A percentile compares a stretch with the other conserved stretches of the same genome.
Conservation (phyloP, 139 green algal genomes). For the Nannochloris sp. region DNA sequence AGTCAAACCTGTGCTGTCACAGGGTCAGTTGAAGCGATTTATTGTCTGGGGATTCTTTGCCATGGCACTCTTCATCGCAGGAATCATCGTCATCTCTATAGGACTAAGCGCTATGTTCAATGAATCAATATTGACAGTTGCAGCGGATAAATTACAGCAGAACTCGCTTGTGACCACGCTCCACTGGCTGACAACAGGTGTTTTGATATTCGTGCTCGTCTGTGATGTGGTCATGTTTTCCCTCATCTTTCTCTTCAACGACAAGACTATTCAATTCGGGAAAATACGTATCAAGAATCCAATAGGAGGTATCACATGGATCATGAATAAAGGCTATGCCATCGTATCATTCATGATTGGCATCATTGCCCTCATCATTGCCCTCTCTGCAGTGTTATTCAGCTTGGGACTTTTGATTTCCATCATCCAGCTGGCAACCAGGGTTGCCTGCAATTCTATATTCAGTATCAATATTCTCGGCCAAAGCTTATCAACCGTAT, state of each 20-base stretch:
- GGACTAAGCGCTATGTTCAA: background rate
- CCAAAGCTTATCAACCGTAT: background rate
- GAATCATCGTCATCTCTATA: background rate
- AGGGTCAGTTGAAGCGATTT: no score
- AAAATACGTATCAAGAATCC: background rate
- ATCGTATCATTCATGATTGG: background rate
- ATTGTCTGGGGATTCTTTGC: background rate
- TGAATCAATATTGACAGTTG: background rate
- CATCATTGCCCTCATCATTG: background rate
- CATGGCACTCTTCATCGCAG: background rate
- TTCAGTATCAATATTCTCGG: background rate
- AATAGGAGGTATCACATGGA: background rate
- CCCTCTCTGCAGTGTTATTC: conserved; percentile 2
- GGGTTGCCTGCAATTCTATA: background rate
- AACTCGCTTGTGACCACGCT: background rate
- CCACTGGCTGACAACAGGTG: background rate
- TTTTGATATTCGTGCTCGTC: background rate
- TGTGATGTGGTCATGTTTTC: background rate
- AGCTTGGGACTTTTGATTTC: background rate
- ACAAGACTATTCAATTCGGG: background rate
- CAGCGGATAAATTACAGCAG: background rate
- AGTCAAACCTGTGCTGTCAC: background rate
- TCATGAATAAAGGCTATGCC: background rate
- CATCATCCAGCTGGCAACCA: background rate
- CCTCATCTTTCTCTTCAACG: conserved; percentile 1